Evolutionary conservation across 257 asterid genomes (phyloP), one percentile per base, ranked within the genome.

Genomic region (Perilla frutescens): DNA sequence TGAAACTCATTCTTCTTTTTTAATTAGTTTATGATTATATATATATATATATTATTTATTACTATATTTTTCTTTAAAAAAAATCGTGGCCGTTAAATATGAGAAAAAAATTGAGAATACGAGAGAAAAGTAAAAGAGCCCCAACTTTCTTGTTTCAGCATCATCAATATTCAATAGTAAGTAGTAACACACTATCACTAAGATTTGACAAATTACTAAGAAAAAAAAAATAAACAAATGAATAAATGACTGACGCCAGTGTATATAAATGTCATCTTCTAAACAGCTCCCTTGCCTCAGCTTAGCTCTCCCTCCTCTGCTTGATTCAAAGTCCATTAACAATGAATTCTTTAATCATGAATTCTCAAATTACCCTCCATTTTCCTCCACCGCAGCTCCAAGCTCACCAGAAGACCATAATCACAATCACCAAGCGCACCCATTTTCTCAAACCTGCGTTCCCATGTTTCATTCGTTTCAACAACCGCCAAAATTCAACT

Each of bases 381-480:
- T 80, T 76, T 20, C 57, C 79, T 66, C 69, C 55, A 12, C 62
- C 87, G 54, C 82, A 76, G 6, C 81, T 61, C 74, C 79, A 77
- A 13, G 48, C 74, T 62, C 85, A 80, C 73, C 84, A 63, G 29
- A 87, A 77, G 45, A 78, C 89, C 74, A 31, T 76, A 34, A 58
- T 82, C 48, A 67, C 77, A 48, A 15, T 76, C 70, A 78, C 75
- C 29, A 84, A 74, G 58, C 76, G 75, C 54, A 43, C 79, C 76
- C 78, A 59, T 74, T 73, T 78, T 13, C 58, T 71, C n/a, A 79
- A 68, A 62, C 85, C 84, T 39, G 71, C 80, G 40, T 72, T 71
- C 37, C 84, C 80, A 29, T 58, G 59, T 60, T 76, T 76, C 66
- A 48, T 73, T 31, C 74, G 76, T 79, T 78, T 82, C 66, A 77